phyloP scores from a whole-genome alignment of 305 asterid species.

The Fraxinus sp. region DNA sequence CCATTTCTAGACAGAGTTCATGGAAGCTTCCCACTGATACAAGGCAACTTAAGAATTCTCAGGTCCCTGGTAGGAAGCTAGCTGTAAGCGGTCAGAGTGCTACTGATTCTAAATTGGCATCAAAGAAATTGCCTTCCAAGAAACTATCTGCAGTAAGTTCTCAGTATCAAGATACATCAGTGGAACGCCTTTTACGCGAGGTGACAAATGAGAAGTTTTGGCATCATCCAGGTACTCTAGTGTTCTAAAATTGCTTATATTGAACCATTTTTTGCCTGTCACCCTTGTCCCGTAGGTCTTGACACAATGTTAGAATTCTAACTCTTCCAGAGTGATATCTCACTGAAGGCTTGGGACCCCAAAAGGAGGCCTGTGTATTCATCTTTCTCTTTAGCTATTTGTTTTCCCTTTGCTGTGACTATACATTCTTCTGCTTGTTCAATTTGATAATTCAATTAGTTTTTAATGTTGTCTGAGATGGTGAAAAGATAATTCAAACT shows the following conservation, averaged over 20 bases:
- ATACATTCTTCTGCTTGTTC: neutral
- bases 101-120: slow-evolving; percentile 54
- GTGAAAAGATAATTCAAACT: neutral
- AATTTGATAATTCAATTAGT: neutral
- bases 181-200: slow-evolving; percentile 95
- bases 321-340: neutral
- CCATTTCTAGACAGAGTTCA: slow-evolving; percentile 59
- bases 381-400: neutral
- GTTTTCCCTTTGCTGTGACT: neutral
- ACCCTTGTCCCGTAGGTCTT: neutral
- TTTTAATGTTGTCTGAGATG: neutral
- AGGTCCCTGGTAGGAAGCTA: slow-evolving; percentile 60
- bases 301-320: neutral
- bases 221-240: slow-evolving; percentile 85
- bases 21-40: slow-evolving; percentile 74
- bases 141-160: slow-evolving; percentile 56
- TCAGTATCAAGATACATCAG: slow-evolving; percentile 82
- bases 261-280: slow-evolving; percentile 2
- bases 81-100: slow-evolving; percentile 49
- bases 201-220: slow-evolving; percentile 95
- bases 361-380: neutral
- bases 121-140: slow-evolving; percentile 68
- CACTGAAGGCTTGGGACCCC: neutral
- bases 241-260: slow-evolving; percentile 4
- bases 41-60: slow-evolving; percentile 63